Base-by-base conservation (phyloP, 768 basidiomycete genomes). In the Hysterangium stoloniferum region DNA sequence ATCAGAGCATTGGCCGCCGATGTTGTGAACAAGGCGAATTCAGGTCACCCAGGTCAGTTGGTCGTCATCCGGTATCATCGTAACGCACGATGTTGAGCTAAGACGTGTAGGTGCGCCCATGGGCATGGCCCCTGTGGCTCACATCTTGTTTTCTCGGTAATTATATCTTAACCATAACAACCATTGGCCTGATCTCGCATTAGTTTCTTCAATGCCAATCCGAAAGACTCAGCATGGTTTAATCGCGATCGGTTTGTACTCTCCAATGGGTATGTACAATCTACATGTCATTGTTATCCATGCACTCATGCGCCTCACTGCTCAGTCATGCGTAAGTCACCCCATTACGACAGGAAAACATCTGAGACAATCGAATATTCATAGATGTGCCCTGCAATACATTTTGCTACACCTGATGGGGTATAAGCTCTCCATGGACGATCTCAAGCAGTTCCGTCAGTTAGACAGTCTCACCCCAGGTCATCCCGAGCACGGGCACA, bases 211-310 rank as follows among this genome's bases (percentile, higher is more conserved):
- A 86, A 86, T 57, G 82, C 84, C 61, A 94, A 92, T 71, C 87
- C 92, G 44, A 82, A 82, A 66, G 85, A 76, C 72, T 81, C 92
- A 35, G 84, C 89, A 67, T 95, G 91, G 93, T 86, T 85, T 71
- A 95, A 94, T 71, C 85, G 94, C 54, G 93, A 96, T 74, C 84
- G 93, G 68, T 97, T 95, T 61, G 93, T 97, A 54, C 82, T 96
- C 57, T 96, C 93, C 57, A 95, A 95, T 63, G 92, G 92, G 81
- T 92, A 67, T 58, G 84, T 69, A 8, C 35, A n/a, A 19, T 44
- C 34, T 52, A 22, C 27, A 43, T 33, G 17, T 28, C 9, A 28
- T 33, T 13, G 1, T 13, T 37, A 35, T 40, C 11, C 36, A 29
- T 53, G 56, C 46, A 53, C 44, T 52, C 46, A 51, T 36, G 63